Conservation (phyloP, 768 basidiomycete genomes). For the Lepiota brunneoincarnata region DNA sequence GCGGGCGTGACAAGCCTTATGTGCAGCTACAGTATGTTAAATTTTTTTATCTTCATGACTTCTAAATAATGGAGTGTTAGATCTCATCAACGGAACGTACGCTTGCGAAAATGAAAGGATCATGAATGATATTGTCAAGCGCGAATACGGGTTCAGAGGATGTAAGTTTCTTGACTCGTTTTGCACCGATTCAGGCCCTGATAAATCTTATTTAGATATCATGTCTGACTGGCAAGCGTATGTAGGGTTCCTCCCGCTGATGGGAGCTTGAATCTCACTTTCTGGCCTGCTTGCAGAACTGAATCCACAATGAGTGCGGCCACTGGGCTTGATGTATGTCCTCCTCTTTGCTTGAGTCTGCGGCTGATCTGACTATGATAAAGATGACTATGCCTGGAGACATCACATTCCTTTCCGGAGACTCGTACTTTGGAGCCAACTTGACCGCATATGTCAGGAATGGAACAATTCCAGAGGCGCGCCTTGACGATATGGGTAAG, state of each 20-base stretch:
- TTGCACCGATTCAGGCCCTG: background rate
- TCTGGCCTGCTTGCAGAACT: constrained; percentile 27
- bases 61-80: constrained; percentile 29
- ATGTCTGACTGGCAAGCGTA: constrained; percentile 76
- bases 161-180: constrained; percentile 33
- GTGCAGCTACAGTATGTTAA: constrained; percentile 68
- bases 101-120: constrained; percentile 74
- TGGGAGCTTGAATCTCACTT: background rate
- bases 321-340: constrained; percentile 61
- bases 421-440: constrained; percentile 64
- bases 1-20: constrained; percentile 73
- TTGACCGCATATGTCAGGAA: constrained; percentile 68
- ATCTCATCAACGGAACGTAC: constrained; percentile 66
- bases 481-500: constrained; percentile 75
- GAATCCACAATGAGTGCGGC: constrained; percentile 59
- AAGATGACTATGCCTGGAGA: constrained; percentile 75
- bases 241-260: constrained; percentile 14
- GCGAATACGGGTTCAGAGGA: constrained; percentile 76
- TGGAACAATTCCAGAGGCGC: constrained; percentile 61
- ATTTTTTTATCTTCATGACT: background rate
- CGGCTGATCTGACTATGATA: background rate
- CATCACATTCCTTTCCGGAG: constrained; percentile 46
- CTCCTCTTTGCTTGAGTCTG: background rate
- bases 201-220: constrained; percentile 38
- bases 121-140: constrained; percentile 73